Evolutionary conservation across 441 rosid species (phyloP).

Genomic region (Melastoma candidum): DNA sequence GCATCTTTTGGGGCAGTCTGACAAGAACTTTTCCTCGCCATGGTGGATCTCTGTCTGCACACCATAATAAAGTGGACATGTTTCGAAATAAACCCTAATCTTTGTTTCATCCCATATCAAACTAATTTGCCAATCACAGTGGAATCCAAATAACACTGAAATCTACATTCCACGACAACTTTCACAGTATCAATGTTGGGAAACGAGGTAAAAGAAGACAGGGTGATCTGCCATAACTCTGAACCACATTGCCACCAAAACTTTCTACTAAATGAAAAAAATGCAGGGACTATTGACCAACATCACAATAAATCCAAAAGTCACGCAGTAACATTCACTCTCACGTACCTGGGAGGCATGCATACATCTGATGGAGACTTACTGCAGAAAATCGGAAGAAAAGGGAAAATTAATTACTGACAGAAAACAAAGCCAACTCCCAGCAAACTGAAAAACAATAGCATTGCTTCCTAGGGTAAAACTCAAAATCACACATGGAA

Average conservation of each 20-base stretch:
- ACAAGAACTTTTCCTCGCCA: conserved; percentile 20
- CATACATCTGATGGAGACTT: not conserved
- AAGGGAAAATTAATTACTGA: not conserved
- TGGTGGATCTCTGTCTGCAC: conserved; percentile 30
- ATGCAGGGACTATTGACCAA: too few species aligned
- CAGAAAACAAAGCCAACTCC: not conserved
- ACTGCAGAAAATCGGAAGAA: fast-evolving
- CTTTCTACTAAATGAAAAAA: too few species aligned
- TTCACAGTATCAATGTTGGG: too few species aligned
- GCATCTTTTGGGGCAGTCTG: conserved; percentile 23
- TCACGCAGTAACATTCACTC: not conserved
- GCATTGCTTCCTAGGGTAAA: not conserved
- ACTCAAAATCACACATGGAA: not conserved
- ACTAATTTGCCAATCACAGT: too few species aligned
- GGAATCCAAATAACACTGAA: too few species aligned
- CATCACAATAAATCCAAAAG: not conserved
- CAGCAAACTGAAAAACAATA: not conserved
- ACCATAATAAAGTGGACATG: conserved; percentile 11
- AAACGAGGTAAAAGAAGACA: too few species aligned
- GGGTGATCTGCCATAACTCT: too few species aligned
- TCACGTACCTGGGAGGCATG: not conserved
- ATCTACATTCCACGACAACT: too few species aligned
- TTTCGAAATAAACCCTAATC: not conserved
- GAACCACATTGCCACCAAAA: too few species aligned
- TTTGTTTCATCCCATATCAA: too few species aligned